Conservation (phyloP, 1,284 basidiomycete genomes). For the Lentinus polychrous region DNA sequence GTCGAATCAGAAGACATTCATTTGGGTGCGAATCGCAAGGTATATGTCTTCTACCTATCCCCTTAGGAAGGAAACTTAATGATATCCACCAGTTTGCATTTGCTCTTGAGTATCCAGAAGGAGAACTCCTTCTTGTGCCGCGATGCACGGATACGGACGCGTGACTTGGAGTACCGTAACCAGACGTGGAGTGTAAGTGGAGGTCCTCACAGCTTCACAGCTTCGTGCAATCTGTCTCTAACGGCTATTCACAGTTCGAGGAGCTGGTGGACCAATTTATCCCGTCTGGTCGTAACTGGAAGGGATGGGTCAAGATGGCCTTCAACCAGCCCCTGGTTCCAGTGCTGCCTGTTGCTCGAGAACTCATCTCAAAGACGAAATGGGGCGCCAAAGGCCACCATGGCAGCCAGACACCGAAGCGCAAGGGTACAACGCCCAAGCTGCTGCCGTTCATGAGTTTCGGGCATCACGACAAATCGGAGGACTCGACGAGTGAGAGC, state of each 20-base stretch:
- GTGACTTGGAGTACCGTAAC: constrained; percentile 77
- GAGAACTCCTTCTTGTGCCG: constrained; percentile 67
- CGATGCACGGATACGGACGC: constrained; percentile 66
- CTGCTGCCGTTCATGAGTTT: constrained; percentile 4
- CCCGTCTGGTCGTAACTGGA: constrained; percentile 69
- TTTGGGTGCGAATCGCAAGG: constrained; percentile 75
- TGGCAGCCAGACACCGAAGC: constrained; percentile 7
- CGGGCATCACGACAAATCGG: neutral
- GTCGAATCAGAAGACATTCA: constrained; percentile 78
- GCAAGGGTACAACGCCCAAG: constrained; percentile 3
- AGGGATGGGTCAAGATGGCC: constrained; percentile 77
- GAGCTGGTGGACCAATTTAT: constrained; percentile 79
- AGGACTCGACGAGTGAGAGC: constrained; percentile 1
- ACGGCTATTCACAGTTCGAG: constrained; percentile 49
- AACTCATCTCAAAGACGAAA: constrained; percentile 70
- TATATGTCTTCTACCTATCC: constrained; percentile 30
- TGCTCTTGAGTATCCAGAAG: constrained; percentile 65
- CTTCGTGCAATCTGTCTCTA: neutral
- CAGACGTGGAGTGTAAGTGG: constrained; percentile 78
- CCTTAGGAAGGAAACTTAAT: constrained; percentile 1
- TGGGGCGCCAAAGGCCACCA: constrained; percentile 39
- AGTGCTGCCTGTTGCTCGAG: constrained; percentile 67
- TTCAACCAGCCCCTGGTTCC: constrained; percentile 71
- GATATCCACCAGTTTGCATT: constrained; percentile 42
- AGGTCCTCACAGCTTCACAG: neutral